phyloP scores from a whole-genome alignment of 2,329 filamentous ascomycete genomes.

The Cladosporium sp. region DNA sequence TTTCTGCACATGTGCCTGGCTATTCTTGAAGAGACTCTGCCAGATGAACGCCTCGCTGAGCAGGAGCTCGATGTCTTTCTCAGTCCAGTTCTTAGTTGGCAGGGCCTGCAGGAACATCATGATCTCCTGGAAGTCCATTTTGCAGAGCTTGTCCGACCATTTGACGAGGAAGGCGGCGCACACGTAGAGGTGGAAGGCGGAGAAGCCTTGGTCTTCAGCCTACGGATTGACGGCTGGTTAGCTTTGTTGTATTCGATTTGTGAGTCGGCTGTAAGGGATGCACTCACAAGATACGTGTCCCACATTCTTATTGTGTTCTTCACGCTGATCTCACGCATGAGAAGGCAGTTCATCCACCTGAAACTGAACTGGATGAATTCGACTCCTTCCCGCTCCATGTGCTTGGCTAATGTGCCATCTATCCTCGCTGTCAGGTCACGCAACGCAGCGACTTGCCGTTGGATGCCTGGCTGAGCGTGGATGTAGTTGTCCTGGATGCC shows the following conservation, averaged over 20 bases:
- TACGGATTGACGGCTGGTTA: slow-evolving; percentile 32
- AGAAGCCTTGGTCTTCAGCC: slow-evolving; percentile 98
- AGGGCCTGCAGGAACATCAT: slow-evolving; percentile 99
- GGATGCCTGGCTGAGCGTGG: slow-evolving; percentile 92
- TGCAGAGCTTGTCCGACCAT: slow-evolving; percentile 89
- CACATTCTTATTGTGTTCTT: slow-evolving; percentile 98
- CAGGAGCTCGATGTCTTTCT: slow-evolving; percentile 94
- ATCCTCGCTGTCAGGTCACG: slow-evolving; percentile 88
- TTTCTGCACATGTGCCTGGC: slow-evolving; percentile 70
- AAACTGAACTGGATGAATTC: slow-evolving; percentile 99
- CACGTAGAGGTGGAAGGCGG: slow-evolving; percentile 95
- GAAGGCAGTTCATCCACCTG: slow-evolving; percentile 97
- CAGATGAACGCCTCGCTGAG: slow-evolving; percentile 97
- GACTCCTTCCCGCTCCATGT: slow-evolving; percentile 83
- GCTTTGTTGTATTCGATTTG: neutral
- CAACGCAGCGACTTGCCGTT: slow-evolving; percentile 82
- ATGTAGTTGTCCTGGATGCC: slow-evolving; percentile 99
- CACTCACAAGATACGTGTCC: slow-evolving; percentile 91
- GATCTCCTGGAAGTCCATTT: slow-evolving; percentile 97
- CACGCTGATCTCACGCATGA: slow-evolving; percentile 96
- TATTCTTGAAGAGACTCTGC: slow-evolving; percentile 95
- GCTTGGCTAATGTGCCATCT: slow-evolving; percentile 74
- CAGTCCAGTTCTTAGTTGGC: slow-evolving; percentile 89
- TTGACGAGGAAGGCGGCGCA: slow-evolving; percentile 97
- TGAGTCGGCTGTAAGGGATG: neutral